Percentiles rank a stretch among this genome's conserved stretches.
These are phyloP conservation scores for Fusarium pilosicola DNA, from an alignment of 2,329 filamentous ascomycete genomes.

Conservation along the genomic window DNA sequence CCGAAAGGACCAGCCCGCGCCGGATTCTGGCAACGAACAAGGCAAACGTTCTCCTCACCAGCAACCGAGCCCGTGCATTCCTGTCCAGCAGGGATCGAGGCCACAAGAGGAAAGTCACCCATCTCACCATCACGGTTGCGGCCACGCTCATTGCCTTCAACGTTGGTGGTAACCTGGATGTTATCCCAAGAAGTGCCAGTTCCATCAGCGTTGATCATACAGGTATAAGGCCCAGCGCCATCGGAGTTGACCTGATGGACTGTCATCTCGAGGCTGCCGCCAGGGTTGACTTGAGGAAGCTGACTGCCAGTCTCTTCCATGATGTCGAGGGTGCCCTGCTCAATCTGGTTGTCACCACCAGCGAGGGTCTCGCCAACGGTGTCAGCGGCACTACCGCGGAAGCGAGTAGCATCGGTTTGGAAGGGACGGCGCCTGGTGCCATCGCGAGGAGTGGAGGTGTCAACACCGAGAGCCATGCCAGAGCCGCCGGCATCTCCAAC, in stretches of 20 bases:
- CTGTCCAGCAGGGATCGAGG: slow-evolving; percentile 7
- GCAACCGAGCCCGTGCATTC: slow-evolving; percentile 5
- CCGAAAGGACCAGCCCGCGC: slow-evolving; percentile 14
- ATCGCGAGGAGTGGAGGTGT: slow-evolving; percentile 67
- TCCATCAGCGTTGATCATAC: slow-evolving; percentile 71
- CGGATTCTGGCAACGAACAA: slow-evolving; percentile 18
- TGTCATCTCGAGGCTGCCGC: slow-evolving; percentile 69
- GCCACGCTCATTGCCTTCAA: slow-evolving; percentile 6
- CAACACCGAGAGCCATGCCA: slow-evolving; percentile 64
- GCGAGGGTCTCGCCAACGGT: slow-evolving; percentile 7
- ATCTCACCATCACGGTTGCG: slow-evolving; percentile 11
- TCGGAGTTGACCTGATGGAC: slow-evolving; percentile 49
- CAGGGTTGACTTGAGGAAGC: slow-evolving; percentile 68
- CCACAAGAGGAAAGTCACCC: not conserved
- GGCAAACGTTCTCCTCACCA: slow-evolving; percentile 8
- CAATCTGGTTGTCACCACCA: slow-evolving; percentile 12
- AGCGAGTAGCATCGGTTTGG: slow-evolving; percentile 66
- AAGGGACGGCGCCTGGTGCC: slow-evolving; percentile 69
- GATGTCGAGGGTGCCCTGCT: slow-evolving; percentile 52
- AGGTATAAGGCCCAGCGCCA: slow-evolving; percentile 64
- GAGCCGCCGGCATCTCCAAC: slow-evolving; percentile 66
- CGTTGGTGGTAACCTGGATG: not conserved
- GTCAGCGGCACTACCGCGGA: slow-evolving; percentile 1
- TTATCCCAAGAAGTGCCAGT: slow-evolving; percentile 47
- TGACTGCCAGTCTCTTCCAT: slow-evolving; percentile 65